These are phyloP conservation scores for Penicillium freii DNA, from an alignment of 2,329 filamentous ascomycete genomes.

Conservation along the genomic window DNA sequence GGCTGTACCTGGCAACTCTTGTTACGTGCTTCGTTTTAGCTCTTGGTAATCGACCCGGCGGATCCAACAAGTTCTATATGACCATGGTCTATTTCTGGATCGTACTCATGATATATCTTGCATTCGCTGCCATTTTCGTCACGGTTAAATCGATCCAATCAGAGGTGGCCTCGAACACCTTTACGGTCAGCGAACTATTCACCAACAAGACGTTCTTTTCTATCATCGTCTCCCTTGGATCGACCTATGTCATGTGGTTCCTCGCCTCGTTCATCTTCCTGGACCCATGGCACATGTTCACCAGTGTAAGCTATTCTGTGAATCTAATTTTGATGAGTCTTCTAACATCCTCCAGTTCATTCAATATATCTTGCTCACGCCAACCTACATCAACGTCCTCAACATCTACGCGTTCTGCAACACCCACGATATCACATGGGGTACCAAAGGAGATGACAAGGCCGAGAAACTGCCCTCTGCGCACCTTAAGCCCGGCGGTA, in stretches of 20 bases:
- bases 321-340: background rate
- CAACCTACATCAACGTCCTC: constrained; percentile 96
- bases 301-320: constrained; percentile 50
- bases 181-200: constrained; percentile 72
- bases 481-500: constrained; percentile 87
- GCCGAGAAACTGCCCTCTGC: constrained; percentile 85
- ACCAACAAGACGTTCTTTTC: constrained; percentile 88
- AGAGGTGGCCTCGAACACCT: constrained; percentile 62
- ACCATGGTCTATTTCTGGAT: constrained; percentile 99
- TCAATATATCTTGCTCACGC: constrained; percentile 92
- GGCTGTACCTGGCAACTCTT: constrained; percentile 87
- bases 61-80: constrained; percentile 90
- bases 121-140: constrained; percentile 94
- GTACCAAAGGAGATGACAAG: constrained; percentile 97
- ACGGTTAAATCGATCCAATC: constrained; percentile 79
- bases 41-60: constrained; percentile 90
- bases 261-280: constrained; percentile 90
- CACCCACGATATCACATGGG: constrained; percentile 96
- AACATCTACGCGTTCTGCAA: constrained; percentile 99
- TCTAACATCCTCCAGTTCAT: constrained; percentile 56
- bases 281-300: constrained; percentile 99
- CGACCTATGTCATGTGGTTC: constrained; percentile 91
- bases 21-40: constrained; percentile 94
- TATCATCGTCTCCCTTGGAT: constrained; percentile 85
- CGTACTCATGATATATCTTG: constrained; percentile 88